These are phyloP conservation scores for Zoysia japonica DNA, from an alignment of 176 grass and related monocot species.

Conservation along the genomic window DNA sequence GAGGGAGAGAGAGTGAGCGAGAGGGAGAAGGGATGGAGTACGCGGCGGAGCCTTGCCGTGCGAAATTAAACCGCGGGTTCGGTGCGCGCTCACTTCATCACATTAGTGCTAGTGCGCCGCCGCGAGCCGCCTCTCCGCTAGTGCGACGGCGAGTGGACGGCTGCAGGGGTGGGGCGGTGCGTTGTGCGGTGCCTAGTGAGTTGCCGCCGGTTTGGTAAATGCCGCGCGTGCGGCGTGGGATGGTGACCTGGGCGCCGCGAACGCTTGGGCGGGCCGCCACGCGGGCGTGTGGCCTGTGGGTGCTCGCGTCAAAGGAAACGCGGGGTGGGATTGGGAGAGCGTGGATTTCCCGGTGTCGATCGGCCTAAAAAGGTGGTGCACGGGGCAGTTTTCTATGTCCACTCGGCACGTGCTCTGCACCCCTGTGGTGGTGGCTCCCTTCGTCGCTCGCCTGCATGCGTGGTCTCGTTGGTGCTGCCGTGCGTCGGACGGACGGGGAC, in stretches of 20 bases:
- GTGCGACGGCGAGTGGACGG: conserved; percentile 19
- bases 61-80: conserved; percentile 4
- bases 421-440: not conserved
- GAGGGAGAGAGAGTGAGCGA: not conserved
- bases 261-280: not conserved
- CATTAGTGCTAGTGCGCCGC: not conserved
- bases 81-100: conserved; percentile 32
- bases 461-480: not conserved
- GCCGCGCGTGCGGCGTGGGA: conserved; percentile 45
- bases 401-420: not conserved
- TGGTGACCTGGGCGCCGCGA: conserved; percentile 27
- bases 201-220: not conserved
- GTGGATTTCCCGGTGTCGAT: conserved; percentile 26
- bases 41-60: conserved; percentile 20
- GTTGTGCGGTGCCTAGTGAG: conserved; percentile 14
- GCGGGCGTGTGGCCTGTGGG: not conserved
- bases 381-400: conserved; percentile 21
- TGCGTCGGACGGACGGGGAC: not conserved
- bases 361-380: conserved; percentile 38
- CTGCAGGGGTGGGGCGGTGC: conserved; percentile 5
- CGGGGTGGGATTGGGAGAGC: not conserved
- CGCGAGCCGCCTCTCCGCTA: conserved; percentile 40
- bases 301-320: conserved; percentile 25
- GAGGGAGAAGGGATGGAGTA: conserved; percentile 27
- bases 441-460: not conserved